Evolutionary conservation across 2,329 filamentous ascomycete species (phyloP), one percentile per base, ranked within the genome.

Genomic region (Ramularia endophylla): DNA sequence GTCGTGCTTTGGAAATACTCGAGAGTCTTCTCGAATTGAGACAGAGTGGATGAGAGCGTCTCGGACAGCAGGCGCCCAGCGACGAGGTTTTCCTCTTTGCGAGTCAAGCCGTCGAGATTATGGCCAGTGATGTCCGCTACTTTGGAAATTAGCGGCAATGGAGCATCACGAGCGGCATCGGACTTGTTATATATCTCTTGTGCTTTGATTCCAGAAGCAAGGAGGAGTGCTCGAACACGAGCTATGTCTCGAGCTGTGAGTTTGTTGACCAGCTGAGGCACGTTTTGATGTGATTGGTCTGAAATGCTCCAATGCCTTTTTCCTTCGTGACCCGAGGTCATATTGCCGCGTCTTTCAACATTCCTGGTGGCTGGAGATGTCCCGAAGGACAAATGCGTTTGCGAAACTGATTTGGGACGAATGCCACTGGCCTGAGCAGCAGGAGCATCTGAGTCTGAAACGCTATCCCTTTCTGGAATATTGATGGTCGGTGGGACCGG

Each of bases 131-230:
- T 49, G 9, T 48, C 44, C 12, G 53, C 64, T 2, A 66, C 67
- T 8, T 59, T 55, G 8, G 34, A 60, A 27, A 70, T 62, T 32
- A 66, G 67, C 3, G 47, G 38, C 1, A 62, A 51, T 3, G 60
- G 51, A 16, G 60, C 37, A 33, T 55, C 46, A 11, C 61, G 61
- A 0, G 59, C 49, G 27, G 72, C 70, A 32, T 81, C 66, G 3
- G 83, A 80, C 34, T 83, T 77, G 3, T 80, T 75, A 19, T 74
- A 73, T 40, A 95, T 85, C 57, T 92, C 86, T 56, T 81, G 81
- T 0, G 90, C 89, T 65, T 94, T 94, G 57, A 95, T 81, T n/a
- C 88, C 89, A 0, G 87, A 87, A 48, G 82, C 85, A 16, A 94
- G 71, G 29, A 95, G 77, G 7, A 94, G 71, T 1, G 87, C 78